phyloP scores from a whole-genome alignment of 164 flowering plant genomes.

The Taxillus chinensis region DNA sequence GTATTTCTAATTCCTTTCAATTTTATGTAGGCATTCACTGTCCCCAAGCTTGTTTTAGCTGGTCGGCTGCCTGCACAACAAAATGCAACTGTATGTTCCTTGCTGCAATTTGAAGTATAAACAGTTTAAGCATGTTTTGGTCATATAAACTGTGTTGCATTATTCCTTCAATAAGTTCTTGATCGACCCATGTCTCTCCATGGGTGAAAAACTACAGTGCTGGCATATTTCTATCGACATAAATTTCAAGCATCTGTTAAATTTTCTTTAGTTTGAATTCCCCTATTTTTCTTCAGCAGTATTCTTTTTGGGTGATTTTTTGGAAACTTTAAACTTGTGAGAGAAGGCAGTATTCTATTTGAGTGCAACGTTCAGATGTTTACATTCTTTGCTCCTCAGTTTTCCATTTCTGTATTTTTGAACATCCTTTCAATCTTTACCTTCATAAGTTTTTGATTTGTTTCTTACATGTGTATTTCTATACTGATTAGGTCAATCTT shows the following conservation, averaged over 20 bases:
- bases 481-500: conserved; percentile 60
- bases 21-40: conserved; percentile 63
- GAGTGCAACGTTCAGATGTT: not conserved
- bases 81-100: conserved; percentile 83
- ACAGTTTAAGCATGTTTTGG: not conserved
- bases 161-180: not conserved
- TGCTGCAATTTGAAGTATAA: not conserved
- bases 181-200: not conserved
- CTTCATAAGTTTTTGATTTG: not conserved
- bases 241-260: too few species aligned
- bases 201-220: not conserved
- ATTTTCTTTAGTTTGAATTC: too few species aligned
- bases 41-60: conserved; percentile 90
- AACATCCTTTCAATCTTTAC: not conserved
- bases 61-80: conserved; percentile 98
- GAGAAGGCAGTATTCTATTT: not conserved
- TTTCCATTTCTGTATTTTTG: not conserved
- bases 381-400: not conserved
- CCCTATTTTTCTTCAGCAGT: too few species aligned
- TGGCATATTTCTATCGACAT: too few species aligned
- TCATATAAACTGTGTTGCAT: not conserved
- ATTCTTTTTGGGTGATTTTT: too few species aligned
- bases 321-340: too few species aligned
- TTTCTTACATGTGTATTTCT: conserved; percentile 1
- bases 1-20: conserved; percentile 2